Base-by-base conservation (phyloP, 768 basidiomycete species). In the Strobilomyces dryophilus region DNA sequence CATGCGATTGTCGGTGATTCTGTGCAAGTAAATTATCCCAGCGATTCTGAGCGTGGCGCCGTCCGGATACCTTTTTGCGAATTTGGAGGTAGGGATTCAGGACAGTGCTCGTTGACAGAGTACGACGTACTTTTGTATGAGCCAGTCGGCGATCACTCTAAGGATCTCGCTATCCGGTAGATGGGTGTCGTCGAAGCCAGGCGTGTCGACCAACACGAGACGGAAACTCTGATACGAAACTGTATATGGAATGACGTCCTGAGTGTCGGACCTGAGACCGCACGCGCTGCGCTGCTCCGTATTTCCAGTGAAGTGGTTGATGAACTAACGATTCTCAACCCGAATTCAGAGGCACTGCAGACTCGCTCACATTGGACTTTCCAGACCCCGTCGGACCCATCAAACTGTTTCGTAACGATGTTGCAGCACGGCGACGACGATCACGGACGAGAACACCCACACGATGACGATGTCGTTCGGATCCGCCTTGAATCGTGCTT, bases 1-100 rank as follows among this genome's bases (percentile, higher is more conserved):
- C 61, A 76, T 61, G 5, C 71, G 66, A 24, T 57, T 71, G 47
- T 73, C 68, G 26, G 69, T 63, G 41, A 75, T 73, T 27, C 66
- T 62, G 35, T 71, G 68, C 18, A 69, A 39, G 51, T 72, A 73
- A 20, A 72, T 49, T 34, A 74, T 56, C 10, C 74, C 75, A 18
- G 60, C 46, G 5, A 69, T 45, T 14, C 51, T 65, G 43, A 52
- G 46, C 1, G 21, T 39, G 3, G 11, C 9, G 4, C 51, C 51
- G 12, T 51, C 36, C 44, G 53, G 5, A 32, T 63, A 55, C 15
- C 62, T 63, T 54, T 11, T 7, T 21, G 37, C 27, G 18, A n/a
- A n/a, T n/a, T n/a, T n/a, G n/a, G n/a, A n/a, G n/a, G n/a, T n/a
- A n/a, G n/a, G n/a, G n/a, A n/a, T n/a, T n/a, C n/a, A n/a, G n/a